Conservation (phyloP, 208 protist species). For the Trypanosoma congolense region DNA sequence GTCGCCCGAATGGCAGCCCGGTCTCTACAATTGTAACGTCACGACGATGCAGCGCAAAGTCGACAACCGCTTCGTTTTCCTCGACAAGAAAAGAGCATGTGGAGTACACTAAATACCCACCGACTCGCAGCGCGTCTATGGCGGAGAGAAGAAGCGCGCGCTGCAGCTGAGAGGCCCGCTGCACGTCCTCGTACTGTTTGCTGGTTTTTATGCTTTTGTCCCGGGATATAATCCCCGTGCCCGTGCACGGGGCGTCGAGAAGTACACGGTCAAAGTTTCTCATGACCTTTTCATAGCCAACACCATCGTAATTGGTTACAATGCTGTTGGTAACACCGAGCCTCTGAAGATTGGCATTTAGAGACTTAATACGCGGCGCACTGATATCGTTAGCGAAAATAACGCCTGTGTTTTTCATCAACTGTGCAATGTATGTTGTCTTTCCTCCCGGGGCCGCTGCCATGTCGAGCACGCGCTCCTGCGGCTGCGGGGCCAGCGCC, state of each 20-base stretch:
- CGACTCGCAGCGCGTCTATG: slow-evolving; percentile 95
- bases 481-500: slow-evolving; percentile 92
- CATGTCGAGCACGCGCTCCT: slow-evolving; percentile 97
- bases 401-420: slow-evolving; percentile 99
- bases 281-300: slow-evolving; percentile 86
- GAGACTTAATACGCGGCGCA: slow-evolving; percentile 91
- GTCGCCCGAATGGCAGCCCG: slow-evolving; percentile 92
- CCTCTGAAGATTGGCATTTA: slow-evolving; percentile 96
- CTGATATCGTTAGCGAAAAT: slow-evolving; percentile 98
- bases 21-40: slow-evolving; percentile 92
- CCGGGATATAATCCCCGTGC: slow-evolving; percentile 98
- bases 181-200: slow-evolving; percentile 92
- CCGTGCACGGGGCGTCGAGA: slow-evolving; percentile 99
- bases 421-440: slow-evolving; percentile 95
- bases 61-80: slow-evolving; percentile 98
- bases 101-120: slow-evolving; percentile 98
- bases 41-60: slow-evolving; percentile 95
- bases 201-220: slow-evolving; percentile 96
- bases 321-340: slow-evolving; percentile 93
- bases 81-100: slow-evolving; percentile 97
- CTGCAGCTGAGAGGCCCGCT: slow-evolving; percentile 89
- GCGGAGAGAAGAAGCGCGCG: slow-evolving; percentile 96
- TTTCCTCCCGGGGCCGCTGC: slow-evolving; percentile 98
- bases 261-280: slow-evolving; percentile 89
- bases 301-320: slow-evolving; percentile 95